A percentile compares a stretch with the other conserved stretches of the same genome.
Conservation (phyloP, 805 yeast species). For the Komagataella pastoris region DNA sequence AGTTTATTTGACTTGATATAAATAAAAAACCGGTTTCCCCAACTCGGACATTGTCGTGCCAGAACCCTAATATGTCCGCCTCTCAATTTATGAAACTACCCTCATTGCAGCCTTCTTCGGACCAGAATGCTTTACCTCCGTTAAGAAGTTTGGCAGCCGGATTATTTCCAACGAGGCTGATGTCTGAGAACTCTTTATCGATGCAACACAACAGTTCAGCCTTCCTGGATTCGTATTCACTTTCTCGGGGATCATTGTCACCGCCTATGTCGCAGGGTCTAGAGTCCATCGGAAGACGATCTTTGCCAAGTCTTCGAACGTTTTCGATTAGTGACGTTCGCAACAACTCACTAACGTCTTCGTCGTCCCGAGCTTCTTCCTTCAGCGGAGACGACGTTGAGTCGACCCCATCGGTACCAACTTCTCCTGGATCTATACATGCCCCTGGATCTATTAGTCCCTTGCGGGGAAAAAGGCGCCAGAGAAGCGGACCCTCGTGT, state of each 20-base stretch:
- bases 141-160: background rate
- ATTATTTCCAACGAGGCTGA: background rate
- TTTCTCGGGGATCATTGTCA: background rate
- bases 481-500: conserved; percentile 65
- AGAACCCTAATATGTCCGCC: background rate
- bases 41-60: background rate
- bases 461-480: conserved; percentile 23
- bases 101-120: background rate
- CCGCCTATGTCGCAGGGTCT: background rate
- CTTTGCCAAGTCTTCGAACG: background rate
- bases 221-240: background rate
- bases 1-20: background rate
- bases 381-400: background rate
- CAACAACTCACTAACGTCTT: background rate
- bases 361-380: background rate
- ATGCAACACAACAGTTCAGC: background rate
- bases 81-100: background rate
- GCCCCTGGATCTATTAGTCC: background rate
- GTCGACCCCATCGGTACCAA: background rate
- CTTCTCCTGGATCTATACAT: conserved; percentile 1
- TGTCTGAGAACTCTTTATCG: background rate
- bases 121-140: background rate
- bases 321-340: background rate
- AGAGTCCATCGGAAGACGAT: conserved; percentile 1
- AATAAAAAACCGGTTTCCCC: background rate